Evolutionary conservation across 805 yeast species (phyloP).

Genomic region (Soucietia sequanensis): DNA sequence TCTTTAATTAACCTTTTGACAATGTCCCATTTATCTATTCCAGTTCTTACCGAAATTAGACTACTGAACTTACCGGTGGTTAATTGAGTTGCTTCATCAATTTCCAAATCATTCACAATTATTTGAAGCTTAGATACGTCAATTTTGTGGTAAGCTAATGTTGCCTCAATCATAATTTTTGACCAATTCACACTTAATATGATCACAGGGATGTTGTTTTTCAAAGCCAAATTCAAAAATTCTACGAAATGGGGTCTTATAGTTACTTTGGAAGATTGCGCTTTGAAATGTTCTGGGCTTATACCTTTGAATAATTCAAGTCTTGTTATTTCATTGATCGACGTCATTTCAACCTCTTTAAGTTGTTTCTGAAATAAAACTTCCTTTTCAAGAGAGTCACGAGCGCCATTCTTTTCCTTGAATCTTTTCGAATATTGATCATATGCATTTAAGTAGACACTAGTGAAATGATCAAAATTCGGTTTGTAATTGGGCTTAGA

Average conservation of each 20-base stretch:
- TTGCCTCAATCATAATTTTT: constrained; percentile 40
- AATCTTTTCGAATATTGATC: constrained; percentile 24
- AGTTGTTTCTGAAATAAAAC: constrained; percentile 44
- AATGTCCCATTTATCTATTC: constrained; percentile 46
- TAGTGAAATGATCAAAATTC: constrained; percentile 42
- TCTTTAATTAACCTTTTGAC: constrained; percentile 11
- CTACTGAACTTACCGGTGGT: constrained; percentile 31
- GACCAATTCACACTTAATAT: constrained; percentile 68
- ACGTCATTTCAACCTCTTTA: constrained; percentile 45
- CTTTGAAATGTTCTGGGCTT: constrained; percentile 22
- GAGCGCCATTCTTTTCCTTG: constrained; percentile 13
- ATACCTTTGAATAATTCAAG: constrained; percentile 44
- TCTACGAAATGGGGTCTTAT: constrained; percentile 40
- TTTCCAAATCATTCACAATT: constrained; percentile 50
- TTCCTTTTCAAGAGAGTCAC: constrained; percentile 41
- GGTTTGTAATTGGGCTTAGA: constrained; percentile 36
- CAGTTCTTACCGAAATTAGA: constrained; percentile 42
- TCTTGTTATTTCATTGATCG: constrained; percentile 42
- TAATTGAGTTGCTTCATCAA: constrained; percentile 10
- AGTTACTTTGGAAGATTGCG: constrained; percentile 35
- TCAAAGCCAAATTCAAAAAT: constrained; percentile 23
- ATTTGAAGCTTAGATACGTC: constrained; percentile 23
- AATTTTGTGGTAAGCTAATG: constrained; percentile 20
- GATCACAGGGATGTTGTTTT: constrained; percentile 30
- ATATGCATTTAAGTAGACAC: constrained; percentile 41